Evolutionary conservation across 1,284 basidiomycete genomes (phyloP).

Genomic region (Cutaneotrichosporon sp.): DNA sequence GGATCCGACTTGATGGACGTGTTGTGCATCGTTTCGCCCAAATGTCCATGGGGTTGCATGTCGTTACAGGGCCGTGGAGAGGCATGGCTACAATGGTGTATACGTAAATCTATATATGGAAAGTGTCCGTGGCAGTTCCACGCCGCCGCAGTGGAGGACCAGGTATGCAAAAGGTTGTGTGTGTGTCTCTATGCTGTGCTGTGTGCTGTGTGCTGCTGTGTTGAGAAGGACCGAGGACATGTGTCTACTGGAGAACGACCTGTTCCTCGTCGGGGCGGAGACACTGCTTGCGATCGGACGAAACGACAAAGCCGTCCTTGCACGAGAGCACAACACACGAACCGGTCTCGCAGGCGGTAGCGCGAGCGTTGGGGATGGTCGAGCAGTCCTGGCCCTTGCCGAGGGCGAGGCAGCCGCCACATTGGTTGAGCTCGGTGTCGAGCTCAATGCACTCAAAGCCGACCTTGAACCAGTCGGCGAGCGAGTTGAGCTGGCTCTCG

Average conservation of each 20-base stretch:
- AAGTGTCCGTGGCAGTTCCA: no score
- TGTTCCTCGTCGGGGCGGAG: constrained; percentile 8
- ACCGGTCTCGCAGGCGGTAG: constrained; percentile 42
- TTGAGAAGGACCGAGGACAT: no score
- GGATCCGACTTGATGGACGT: no score
- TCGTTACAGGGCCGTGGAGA: no score
- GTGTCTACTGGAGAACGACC: neutral
- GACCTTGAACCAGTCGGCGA: constrained; percentile 48
- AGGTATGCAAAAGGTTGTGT: no score
- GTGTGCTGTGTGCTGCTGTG: no score
- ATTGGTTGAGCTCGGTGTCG: constrained; percentile 45
- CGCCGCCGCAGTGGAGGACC: no score
- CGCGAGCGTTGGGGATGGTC: constrained; percentile 41
- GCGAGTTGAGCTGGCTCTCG: constrained; percentile 29
- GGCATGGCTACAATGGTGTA: no score
- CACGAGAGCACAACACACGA: constrained; percentile 44
- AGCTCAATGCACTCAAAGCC: constrained; percentile 50
- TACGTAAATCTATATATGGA: no score
- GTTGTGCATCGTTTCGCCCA: no score
- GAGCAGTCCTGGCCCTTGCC: constrained; percentile 48
- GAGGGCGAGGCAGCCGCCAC: constrained; percentile 47
- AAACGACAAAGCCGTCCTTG: constrained; percentile 43
- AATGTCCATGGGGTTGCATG: no score
- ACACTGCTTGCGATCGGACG: constrained; percentile 37
- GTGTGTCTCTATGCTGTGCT: no score